phyloP scores from a whole-genome alignment of 2,329 filamentous ascomycete species.

The Sporothrix pallida region DNA sequence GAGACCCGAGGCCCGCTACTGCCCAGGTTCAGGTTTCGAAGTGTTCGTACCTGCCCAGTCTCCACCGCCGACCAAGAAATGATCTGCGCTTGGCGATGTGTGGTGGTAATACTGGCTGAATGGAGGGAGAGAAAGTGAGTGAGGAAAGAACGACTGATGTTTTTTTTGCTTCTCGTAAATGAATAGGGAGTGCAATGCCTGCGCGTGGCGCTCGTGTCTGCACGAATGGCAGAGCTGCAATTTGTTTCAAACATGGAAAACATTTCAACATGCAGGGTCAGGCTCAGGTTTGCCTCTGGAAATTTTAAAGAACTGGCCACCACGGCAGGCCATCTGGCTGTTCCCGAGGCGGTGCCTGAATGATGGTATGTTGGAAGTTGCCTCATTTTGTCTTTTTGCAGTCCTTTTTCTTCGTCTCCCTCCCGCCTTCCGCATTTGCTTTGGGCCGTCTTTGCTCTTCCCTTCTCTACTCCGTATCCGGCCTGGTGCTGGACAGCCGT shows the following conservation, averaged over 20 bases:
- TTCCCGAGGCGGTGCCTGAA: constrained; percentile 3
- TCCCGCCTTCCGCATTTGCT: not conserved
- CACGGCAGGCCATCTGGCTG: constrained; percentile 2
- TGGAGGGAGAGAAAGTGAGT: not conserved
- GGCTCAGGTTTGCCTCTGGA: not conserved
- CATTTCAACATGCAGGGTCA: not conserved
- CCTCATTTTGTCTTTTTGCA: not conserved
- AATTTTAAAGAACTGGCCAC: not conserved
- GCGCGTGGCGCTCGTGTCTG: constrained; percentile 13
- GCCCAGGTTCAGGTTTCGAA: constrained; percentile 26
- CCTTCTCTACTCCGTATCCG: not conserved
- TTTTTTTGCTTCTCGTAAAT: not conserved
- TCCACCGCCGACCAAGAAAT: constrained; percentile 23
- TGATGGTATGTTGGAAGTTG: constrained; percentile 3
- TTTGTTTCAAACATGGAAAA: constrained; percentile 11
- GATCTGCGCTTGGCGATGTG: constrained; percentile 20
- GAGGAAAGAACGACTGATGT: not conserved
- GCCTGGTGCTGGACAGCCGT: not conserved
- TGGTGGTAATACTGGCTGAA: constrained; percentile 25
- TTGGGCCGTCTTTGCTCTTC: not conserved
- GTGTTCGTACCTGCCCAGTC: constrained; percentile 15
- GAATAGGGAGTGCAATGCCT: constrained; percentile 7
- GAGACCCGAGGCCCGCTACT: constrained; percentile 22
- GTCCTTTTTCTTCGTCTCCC: not conserved
- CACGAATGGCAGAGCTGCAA: constrained; percentile 11